Evolutionary conservation across 306 rosid genomes (phyloP), one percentile per base, ranked within the genome.

Genomic region (Trifolium dubium): DNA sequence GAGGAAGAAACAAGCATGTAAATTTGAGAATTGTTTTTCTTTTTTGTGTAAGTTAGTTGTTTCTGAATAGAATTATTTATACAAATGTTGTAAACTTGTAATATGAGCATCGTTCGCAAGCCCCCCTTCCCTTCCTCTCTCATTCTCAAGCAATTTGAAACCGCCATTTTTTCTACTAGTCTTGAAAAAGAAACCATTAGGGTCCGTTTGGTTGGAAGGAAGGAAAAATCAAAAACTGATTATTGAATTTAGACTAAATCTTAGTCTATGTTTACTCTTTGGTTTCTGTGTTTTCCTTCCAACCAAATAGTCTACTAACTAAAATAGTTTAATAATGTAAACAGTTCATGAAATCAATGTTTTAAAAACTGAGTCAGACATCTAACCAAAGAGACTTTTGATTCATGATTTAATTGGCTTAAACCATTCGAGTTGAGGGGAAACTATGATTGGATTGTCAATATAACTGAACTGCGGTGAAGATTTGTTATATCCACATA

Each of bases 1-100:
- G 71, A 64, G 83, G 76, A 72, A 77, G 76, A 35, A 78, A 64
- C 72, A 47, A 71, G 80, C 78, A 35, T 83, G 78, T 79, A 79
- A 79, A 79, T 79, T 77, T 77, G 86, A 79, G 83, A 47, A 70
- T 68, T 74, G 78, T 74, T 79, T 78, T 76, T 68, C 55, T 28
- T 70, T 79, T 71, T 75, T 66, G 64, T 85, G 83, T 79, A 79
- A 83, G 64, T 74, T 70, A 69, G 79, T 69, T 79, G 58, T 74
- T 49, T 70, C 78, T 56, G 72, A 74, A 64, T 73, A 72, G 75
- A 74, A 69, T 62, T 68, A 77, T 71, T 35, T 37, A 70, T 69
- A 78, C 49, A 78, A 59, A 39, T 43, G 65, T 67, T 71, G 75
- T 23, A 23, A 23, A 23, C 23, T 1, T 23, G 23, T 69, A 73